Conservation (phyloP, 352 stramenopile genomes). For the Elongisporangium prolatum region DNA sequence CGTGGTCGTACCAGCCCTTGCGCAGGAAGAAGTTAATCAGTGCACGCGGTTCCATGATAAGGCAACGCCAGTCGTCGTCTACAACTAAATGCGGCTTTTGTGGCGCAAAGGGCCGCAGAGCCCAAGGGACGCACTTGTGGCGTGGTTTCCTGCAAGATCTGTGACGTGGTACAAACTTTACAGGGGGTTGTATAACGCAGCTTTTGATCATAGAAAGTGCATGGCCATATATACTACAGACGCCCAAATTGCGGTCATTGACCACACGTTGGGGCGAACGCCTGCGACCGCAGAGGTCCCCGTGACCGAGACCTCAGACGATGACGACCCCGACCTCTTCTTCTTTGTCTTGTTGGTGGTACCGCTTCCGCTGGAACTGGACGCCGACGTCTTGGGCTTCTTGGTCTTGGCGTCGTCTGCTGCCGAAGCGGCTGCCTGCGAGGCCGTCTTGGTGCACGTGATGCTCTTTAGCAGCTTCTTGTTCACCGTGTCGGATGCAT, state of each 20-base stretch:
- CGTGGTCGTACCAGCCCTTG: conserved; percentile 85
- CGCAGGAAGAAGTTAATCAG: conserved; percentile 88
- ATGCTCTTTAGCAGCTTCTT: conserved; percentile 19
- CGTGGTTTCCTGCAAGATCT: background rate
- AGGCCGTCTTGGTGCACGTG: conserved; percentile 3
- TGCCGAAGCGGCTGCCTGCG: background rate
- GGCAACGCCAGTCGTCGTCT: background rate
- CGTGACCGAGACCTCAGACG: background rate
- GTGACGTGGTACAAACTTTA: background rate
- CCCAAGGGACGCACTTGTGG: background rate
- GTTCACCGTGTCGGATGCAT: conserved; percentile 9
- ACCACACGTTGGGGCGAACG: background rate
- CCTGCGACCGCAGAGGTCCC: background rate
- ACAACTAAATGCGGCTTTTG: background rate
- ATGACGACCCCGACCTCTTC: background rate
- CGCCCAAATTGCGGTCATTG: background rate
- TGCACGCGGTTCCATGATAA: conserved; percentile 48
- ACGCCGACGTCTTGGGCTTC: background rate
- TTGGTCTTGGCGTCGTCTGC: background rate
- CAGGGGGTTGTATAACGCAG: background rate
- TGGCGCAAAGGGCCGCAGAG: background rate
- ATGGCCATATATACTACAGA: background rate
- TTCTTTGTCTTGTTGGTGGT: background rate
- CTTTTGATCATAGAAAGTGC: conserved; percentile 1
- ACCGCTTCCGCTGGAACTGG: background rate